Evolutionary conservation across 805 yeast genomes (phyloP), one percentile per base, ranked within the genome.

Genomic region (Schwanniomyces yamadae): DNA sequence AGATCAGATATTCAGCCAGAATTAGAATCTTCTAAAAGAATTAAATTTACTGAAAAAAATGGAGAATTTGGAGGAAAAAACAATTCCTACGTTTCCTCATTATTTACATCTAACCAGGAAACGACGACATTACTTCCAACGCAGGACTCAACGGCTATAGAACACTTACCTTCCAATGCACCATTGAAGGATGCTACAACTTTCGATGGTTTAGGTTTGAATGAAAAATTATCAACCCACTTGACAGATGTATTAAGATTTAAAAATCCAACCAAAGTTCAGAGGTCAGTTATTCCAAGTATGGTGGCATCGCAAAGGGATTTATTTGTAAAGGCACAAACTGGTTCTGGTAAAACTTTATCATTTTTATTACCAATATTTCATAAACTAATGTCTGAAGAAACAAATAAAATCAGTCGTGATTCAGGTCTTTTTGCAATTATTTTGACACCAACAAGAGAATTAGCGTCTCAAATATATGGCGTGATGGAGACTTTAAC

Each of bases 291-390:
- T 0, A 67, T 89, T 7, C 96, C 98, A 14, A 55, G 66, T 1
- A 46, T 71, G 28, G 36, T 59, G 22, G 38, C 45, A 11, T 41
- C 51, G 13, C 40, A 53, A 19, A 61, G 68, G 21, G 99, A 93
- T 60, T 64, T 89, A 37, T 84, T 93, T 47, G 84, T 93, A 31
- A 95, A 89, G 54, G 96, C 99, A 0, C 97, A 95, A 61, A 93
- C 99, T 0, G 99, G 99, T 35, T 90, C 98, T 0, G 99, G 99
- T 60, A 93, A 93, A 60, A 93, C 99, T 0, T 62, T 93, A 37
- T 82, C 98, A 0, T 95, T 85, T 56, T 66, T 83, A 3, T 63
- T 95, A 24, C 99, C 99, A 1, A 81, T 95, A 14, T 59, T 91
- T 44, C 80, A 85, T 45, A 74, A 78, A 40, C 68, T 93, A 28